Conservation (phyloP, 805 yeast species). For the Yarrowia bubula region DNA sequence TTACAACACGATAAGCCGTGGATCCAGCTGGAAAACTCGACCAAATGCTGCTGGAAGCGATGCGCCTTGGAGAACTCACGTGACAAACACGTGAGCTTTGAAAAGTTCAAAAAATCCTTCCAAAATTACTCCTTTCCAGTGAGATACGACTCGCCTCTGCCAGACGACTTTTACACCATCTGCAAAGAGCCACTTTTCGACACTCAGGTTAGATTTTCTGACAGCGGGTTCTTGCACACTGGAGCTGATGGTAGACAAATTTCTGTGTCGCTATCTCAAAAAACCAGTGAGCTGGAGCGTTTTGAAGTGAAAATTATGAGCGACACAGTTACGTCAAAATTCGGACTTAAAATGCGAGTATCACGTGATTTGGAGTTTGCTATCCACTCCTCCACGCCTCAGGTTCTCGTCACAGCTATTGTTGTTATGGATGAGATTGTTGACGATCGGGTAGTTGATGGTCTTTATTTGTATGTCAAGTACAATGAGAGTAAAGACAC, state of each 20-base stretch:
- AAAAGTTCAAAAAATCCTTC: neutral
- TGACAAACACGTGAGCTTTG: neutral
- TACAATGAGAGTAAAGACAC: neutral
- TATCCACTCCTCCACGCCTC: neutral
- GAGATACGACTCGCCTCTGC: neutral
- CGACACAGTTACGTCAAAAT: neutral
- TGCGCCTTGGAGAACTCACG: neutral
- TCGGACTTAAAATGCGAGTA: neutral
- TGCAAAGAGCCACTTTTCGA: neutral
- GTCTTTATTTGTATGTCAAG: conserved; percentile 10
- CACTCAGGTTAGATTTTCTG: neutral
- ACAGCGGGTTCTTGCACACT: neutral
- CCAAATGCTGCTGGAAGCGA: neutral
- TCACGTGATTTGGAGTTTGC: neutral
- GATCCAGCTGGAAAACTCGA: conserved; percentile 15
- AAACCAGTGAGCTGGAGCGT: neutral
- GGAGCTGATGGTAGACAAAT: neutral
- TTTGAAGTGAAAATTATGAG: neutral
- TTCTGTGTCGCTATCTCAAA: neutral
- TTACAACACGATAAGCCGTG: conserved; percentile 10
- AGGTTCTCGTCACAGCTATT: neutral
- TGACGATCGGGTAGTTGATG: neutral
- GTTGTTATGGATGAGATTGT: neutral
- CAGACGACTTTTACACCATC: neutral
- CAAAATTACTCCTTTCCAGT: neutral